These are phyloP conservation scores for Triticum dicoccoides DNA, from an alignment of 176 grass and related monocot species.

Conservation along the genomic window DNA sequence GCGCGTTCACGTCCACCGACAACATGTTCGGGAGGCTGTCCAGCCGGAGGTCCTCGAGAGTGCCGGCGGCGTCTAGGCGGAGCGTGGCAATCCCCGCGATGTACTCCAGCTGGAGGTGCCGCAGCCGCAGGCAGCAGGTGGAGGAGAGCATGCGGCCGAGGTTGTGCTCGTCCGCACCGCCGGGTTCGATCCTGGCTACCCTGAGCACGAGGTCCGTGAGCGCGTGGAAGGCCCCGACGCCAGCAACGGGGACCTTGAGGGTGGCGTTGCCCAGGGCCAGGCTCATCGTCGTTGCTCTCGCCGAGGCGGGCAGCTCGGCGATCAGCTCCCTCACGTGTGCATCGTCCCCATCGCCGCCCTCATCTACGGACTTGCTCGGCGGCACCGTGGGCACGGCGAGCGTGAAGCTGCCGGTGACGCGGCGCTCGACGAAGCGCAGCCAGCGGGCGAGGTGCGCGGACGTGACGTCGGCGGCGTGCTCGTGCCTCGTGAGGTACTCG, in stretches of 20 bases:
- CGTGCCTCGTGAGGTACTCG: neutral
- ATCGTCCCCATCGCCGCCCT: neutral
- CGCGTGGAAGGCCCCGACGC: neutral
- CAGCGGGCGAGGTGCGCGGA: neutral
- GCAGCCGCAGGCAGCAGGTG: neutral
- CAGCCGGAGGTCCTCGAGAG: conserved; percentile 16
- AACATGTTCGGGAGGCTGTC: neutral
- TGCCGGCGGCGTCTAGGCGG: neutral
- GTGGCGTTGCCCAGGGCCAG: neutral
- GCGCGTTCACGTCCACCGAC: neutral
- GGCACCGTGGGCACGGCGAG: neutral
- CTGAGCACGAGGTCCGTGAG: conserved; percentile 7
- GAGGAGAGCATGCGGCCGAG: neutral
- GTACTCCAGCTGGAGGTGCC: neutral
- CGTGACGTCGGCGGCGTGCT: neutral
- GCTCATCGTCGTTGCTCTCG: neutral
- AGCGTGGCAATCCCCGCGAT: neutral
- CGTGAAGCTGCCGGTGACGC: neutral
- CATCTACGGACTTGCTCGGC: neutral
- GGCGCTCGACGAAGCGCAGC: neutral
- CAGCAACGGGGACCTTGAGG: neutral
- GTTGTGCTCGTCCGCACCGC: no score
- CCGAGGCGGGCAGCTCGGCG: neutral
- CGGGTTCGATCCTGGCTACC: neutral
- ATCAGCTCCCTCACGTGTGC: neutral